These are phyloP conservation scores for Bryoerythrophyllum caledonicum DNA, from an alignment of 225 moss, liverwort and hornwort genomes.

Conservation along the genomic window DNA sequence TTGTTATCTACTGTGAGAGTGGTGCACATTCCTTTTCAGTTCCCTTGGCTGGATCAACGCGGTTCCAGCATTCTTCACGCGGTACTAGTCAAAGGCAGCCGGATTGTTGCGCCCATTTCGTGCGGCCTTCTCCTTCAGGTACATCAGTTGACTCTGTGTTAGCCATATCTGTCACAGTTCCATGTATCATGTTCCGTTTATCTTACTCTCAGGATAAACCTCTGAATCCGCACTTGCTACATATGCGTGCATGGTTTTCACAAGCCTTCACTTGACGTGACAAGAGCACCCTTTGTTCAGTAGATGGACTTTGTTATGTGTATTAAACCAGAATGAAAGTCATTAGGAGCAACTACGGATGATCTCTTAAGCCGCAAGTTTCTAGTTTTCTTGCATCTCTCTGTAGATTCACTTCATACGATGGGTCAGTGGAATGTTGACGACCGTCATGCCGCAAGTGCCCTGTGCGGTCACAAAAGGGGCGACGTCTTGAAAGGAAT, in stretches of 20 bases:
- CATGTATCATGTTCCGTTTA: background rate
- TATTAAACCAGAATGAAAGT: background rate
- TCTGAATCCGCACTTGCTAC: background rate
- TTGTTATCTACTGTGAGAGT: background rate
- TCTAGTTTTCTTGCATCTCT: background rate
- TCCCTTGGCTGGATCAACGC: background rate
- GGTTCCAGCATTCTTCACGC: background rate
- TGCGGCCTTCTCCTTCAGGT: slow-evolving; percentile 16
- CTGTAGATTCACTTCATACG: background rate
- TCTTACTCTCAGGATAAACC: background rate
- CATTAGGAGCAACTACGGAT: background rate
- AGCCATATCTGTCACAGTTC: background rate
- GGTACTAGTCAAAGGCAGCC: slow-evolving; percentile 13
- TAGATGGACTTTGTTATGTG: too few relatives aligned
- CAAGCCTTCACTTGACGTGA: background rate
- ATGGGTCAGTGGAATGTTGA: background rate
- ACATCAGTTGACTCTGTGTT: background rate
- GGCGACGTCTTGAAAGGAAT: slow-evolving; percentile 2
- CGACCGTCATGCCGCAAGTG: background rate
- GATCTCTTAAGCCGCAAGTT: background rate
- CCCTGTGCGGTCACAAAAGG: background rate
- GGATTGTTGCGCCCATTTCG: slow-evolving; percentile 1
- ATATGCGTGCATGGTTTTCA: too few relatives aligned
- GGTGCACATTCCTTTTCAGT: background rate
- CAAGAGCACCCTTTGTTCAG: background rate